These are phyloP conservation scores for Auriscalpium orientale DNA, from an alignment of 768 basidiomycete species.

Conservation along the genomic window DNA sequence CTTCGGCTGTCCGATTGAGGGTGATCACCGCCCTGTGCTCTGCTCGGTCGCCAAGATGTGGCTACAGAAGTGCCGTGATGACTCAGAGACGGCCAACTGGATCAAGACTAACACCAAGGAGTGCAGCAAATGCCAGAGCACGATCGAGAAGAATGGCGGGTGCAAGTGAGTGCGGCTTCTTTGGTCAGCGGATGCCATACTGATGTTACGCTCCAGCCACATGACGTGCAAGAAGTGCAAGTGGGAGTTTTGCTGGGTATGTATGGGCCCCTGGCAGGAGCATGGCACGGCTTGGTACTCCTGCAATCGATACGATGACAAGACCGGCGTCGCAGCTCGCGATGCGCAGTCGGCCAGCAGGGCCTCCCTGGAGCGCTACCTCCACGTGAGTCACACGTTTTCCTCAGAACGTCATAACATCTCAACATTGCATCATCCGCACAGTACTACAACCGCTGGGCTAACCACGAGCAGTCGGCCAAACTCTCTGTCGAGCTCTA, in stretches of 20 bases:
- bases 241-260: conserved; percentile 98
- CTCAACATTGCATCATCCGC: neutral
- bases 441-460: conserved; percentile 98
- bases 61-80: conserved; percentile 96
- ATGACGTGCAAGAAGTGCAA: conserved; percentile 99
- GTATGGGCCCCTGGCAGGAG: conserved; percentile 98
- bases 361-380: conserved; percentile 88
- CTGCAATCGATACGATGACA: conserved; percentile 96
- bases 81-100: conserved; percentile 99
- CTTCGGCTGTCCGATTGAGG: conserved; percentile 87
- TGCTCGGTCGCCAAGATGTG: conserved; percentile 87
- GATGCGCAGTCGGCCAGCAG: conserved; percentile 89
- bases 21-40: conserved; percentile 87
- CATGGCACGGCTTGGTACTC: conserved; percentile 98
- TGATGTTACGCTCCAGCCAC: conserved; percentile 50
- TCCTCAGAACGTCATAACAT: neutral
- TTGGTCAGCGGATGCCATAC: neutral
- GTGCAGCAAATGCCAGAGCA: conserved; percentile 90
- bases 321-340: conserved; percentile 76
- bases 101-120: conserved; percentile 99
- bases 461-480: conserved; percentile 99
- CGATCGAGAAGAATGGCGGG: conserved; percentile 99
- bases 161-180: conserved; percentile 77
- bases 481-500: conserved; percentile 91
- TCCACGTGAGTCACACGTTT: conserved; percentile 60